These are phyloP conservation scores for Penicillium mononematosum DNA, from an alignment of 495 filamentous ascomycete species.

Conservation along the genomic window DNA sequence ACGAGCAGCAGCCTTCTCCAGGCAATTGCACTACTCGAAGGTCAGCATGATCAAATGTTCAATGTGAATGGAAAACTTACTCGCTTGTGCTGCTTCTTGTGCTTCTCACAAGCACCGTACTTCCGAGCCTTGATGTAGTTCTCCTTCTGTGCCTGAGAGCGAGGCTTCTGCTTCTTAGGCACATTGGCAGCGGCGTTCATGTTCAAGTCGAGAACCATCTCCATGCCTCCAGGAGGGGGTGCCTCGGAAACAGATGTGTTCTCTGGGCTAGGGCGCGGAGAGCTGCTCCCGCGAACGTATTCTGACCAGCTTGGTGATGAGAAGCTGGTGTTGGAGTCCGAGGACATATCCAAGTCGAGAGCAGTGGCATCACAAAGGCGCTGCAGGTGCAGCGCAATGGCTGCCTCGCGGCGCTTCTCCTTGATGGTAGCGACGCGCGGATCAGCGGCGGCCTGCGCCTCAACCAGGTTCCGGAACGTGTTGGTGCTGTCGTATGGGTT, in stretches of 20 bases:
- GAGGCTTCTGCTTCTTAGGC: constrained; percentile 48
- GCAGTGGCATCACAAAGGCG: constrained; percentile 36
- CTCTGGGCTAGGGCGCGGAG: constrained; percentile 26
- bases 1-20: constrained; percentile 39
- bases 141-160: constrained; percentile 47
- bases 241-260: constrained; percentile 16
- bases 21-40: constrained; percentile 42
- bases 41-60: constrained; percentile 24
- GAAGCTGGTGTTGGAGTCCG: constrained; percentile 37
- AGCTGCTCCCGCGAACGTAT: constrained; percentile 29
- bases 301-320: constrained; percentile 42
- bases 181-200: constrained; percentile 46
- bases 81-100: constrained; percentile 49
- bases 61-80: constrained; percentile 28
- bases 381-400: constrained; percentile 44
- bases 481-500: constrained; percentile 23
- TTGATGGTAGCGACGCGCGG: constrained; percentile 36
- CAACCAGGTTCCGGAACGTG: constrained; percentile 39
- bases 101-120: constrained; percentile 48
- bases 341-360: constrained; percentile 31
- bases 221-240: constrained; percentile 29
- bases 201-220: constrained; percentile 49
- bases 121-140: constrained; percentile 51
- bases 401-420: constrained; percentile 47
- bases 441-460: constrained; percentile 42